Base-by-base conservation (phyloP, 495 filamentous ascomycete genomes). In the Talaromyces trachyspermus region DNA sequence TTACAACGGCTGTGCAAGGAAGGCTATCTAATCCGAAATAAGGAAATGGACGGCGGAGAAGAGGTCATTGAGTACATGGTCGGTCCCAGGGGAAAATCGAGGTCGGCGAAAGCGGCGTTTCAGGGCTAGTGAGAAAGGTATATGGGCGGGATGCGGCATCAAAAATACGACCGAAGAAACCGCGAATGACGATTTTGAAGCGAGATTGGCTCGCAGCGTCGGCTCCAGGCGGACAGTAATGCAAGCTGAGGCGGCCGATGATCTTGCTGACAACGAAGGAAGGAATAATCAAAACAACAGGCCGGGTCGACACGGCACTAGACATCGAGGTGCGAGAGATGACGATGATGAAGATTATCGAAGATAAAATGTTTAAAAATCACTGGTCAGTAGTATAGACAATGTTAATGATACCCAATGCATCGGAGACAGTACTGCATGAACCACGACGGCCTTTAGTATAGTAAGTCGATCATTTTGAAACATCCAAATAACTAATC, bases 31-130 rank as follows among this genome's bases (percentile, higher is more conserved):
- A 69, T 86, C 20, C 85, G 78, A 48, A 73, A 80, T n/a, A 74
- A 77, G 39, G 85, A 89, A 43, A 69, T 71, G 58, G 76, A 77
- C 26, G 68, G 72, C 1, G 84, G 81, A n/a, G 85, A 89, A 17
- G 88, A 94, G 48, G 62, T 74, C 4, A 74, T 87, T 8, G 86
- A 84, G 42, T 95, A 81, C 68, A 77, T 84, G 49, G 75, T 95
- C 20, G 89, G 89, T 2, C 83, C 87, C 24, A 73, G 92, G 92
- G 89, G 11, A 95, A 87, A 66, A 69, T 87, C 10, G 92, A 98
- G 60, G 83, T 98, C 25, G 84, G 82, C 2, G 77, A 78, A 44
- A 71, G 77, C 24, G 85, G 81, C 11, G 82, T 94, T 24, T 77
- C 80, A 11, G 78, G 77, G 2, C 56, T 97, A 42, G 79, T 91